phyloP scores from a whole-genome alignment of 805 yeast genomes.

The Barnettozyma botsteinii region DNA sequence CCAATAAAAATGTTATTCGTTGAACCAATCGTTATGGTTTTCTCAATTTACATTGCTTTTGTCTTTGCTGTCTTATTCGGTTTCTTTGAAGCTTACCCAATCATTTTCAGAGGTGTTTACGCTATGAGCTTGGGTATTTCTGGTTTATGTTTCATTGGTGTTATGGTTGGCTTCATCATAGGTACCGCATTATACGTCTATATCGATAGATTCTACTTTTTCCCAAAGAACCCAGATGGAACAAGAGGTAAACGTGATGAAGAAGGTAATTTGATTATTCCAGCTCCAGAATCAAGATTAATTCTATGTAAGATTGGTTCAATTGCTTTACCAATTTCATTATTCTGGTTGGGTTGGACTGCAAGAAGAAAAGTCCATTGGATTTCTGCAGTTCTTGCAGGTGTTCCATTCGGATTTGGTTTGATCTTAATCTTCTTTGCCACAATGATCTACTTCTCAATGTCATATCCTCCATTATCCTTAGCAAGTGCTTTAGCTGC shows the following conservation, averaged over 20 bases:
- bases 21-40: constrained; percentile 71
- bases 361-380: constrained; percentile 56
- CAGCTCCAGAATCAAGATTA: constrained; percentile 57
- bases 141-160: constrained; percentile 66
- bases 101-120: constrained; percentile 64
- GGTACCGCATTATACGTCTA: constrained; percentile 49
- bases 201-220: constrained; percentile 43
- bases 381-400: constrained; percentile 73
- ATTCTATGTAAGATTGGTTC: constrained; percentile 63
- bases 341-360: constrained; percentile 85
- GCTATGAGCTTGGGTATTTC: constrained; percentile 53
- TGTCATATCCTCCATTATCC: constrained; percentile 65
- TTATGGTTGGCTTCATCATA: constrained; percentile 57
- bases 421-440: constrained; percentile 67
- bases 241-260: constrained; percentile 46
- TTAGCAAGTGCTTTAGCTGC: constrained; percentile 91
- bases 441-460: constrained; percentile 60
- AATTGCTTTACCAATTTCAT: constrained; percentile 54
- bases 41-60: constrained; percentile 66
- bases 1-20: constrained; percentile 64
- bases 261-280: constrained; percentile 45
- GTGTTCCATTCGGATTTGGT: constrained; percentile 75
- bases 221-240: constrained; percentile 58
- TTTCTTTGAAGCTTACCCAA: constrained; percentile 74
- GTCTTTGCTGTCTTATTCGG: constrained; percentile 75